phyloP scores from a whole-genome alignment of 345 rosid species.

The Eutrema yunnanense region DNA sequence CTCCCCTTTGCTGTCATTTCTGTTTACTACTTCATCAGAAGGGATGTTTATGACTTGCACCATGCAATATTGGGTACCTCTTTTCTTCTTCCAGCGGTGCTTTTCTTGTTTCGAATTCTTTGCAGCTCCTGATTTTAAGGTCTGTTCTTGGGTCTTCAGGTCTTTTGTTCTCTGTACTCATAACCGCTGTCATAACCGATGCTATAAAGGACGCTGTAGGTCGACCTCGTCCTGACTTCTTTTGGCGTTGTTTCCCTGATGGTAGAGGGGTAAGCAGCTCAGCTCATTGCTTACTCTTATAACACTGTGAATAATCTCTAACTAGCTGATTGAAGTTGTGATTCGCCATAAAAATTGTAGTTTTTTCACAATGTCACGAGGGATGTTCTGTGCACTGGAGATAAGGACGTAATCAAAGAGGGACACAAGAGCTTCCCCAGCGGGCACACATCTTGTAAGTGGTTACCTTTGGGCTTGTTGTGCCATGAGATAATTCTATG shows the following conservation, averaged over 20 bases:
- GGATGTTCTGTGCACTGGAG: slow-evolving; percentile 69
- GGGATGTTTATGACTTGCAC: slow-evolving; percentile 80
- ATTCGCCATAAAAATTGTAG: slow-evolving; percentile 25
- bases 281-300: neutral
- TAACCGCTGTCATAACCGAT: slow-evolving; percentile 83
- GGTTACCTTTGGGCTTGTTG: neutral
- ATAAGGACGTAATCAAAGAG: slow-evolving; percentile 64
- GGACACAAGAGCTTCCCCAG: slow-evolving; percentile 97
- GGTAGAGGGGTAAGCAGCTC: slow-evolving; percentile 60
- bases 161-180: slow-evolving; percentile 66
- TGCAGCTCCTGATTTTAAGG: neutral
- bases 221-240: slow-evolving; percentile 93
- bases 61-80: slow-evolving; percentile 74
- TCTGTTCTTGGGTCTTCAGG: slow-evolving; percentile 36
- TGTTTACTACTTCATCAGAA: slow-evolving; percentile 64
- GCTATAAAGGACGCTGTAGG: slow-evolving; percentile 92
- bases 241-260: slow-evolving; percentile 96
- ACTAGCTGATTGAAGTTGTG: neutral
- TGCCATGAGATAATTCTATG: neutral
- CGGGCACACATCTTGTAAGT: slow-evolving; percentile 92
- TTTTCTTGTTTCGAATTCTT: neutral
- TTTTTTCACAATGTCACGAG: slow-evolving; percentile 52
- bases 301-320: neutral
- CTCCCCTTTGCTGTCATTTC: slow-evolving; percentile 55
- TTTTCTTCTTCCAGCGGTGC: slow-evolving; percentile 8